Conservation (phyloP, 345 rosid species). For the Citrus hindsii region DNA sequence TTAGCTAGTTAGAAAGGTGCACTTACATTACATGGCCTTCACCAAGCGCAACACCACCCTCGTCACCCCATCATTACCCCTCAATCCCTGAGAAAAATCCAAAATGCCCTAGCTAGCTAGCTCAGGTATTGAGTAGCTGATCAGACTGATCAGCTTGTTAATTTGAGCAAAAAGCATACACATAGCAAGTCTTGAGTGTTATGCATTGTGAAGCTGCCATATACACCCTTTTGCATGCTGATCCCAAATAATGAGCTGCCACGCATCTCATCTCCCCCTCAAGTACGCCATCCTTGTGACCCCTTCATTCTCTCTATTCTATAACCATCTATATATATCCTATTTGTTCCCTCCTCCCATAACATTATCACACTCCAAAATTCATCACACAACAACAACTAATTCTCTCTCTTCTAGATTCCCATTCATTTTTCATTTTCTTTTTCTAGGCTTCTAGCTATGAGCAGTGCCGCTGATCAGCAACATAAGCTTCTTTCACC, state of each 20-base stretch:
- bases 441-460: background rate
- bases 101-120: background rate
- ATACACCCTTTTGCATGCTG: constrained; percentile 45
- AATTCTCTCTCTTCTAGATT: background rate
- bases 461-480: constrained; percentile 51
- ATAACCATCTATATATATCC: constrained; percentile 12
- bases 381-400: background rate
- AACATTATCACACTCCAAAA: background rate
- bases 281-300: constrained; percentile 2
- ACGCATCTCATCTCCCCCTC: constrained; percentile 31
- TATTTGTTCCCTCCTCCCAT: constrained; percentile 14
- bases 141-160: background rate
- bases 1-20: too few species aligned
- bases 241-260: constrained; percentile 42
- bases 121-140: too few species aligned
- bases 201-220: constrained; percentile 37
- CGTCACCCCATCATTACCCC: background rate
- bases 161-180: constrained; percentile 9
- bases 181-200: constrained; percentile 26
- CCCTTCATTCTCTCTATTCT: background rate
- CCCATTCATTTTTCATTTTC: background rate
- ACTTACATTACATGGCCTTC: too few species aligned
- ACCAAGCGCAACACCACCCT: background rate
- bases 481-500: constrained; percentile 35
- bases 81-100: background rate